Base-by-base conservation (phyloP, 768 basidiomycete species). In the Myochromella boudieri region DNA sequence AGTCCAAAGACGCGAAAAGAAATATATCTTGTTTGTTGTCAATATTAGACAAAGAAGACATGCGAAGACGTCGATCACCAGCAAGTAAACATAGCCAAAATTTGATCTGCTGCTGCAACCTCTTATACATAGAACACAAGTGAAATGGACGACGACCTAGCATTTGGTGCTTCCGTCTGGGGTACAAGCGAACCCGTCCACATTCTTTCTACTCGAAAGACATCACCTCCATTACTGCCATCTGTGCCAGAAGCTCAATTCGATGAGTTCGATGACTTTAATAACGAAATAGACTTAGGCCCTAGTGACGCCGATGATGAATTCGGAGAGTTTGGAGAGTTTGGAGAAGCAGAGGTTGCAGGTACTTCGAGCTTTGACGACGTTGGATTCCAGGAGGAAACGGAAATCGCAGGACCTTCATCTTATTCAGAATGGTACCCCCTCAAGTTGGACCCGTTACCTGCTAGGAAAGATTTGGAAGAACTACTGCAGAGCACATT, bases 251-350 rank as follows among this genome's bases (percentile, higher is more conserved):
- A 60, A 24, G 54, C 68, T 39, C 64, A 67, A 18, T 55, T 57
- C 49, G 59, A 64, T 39, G 64, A 65, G 28, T 70, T 77, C 55
- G 78, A 84, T 46, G 80, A 82, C 44, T 82, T 83, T 57, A 77
- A 84, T 48, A 81, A 81, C 46, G 59, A 72, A 37, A 60, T 60
- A 52, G 78, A 78, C 26, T 66, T 66, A 2, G 69, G 72, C 22
- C 57, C 75, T 12, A 71, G 66, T n/a, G 67, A 55, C 1, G 76
- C 70, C 11, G 85, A 87, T 37, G 91, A 91, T 55, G 88, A 91
- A 48, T 91, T 91, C 65, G 88, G 83, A 40, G 90, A 92, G 55
- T 92, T 92, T 65, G 90, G 85, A 14, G 92, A 93, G 59, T 92
- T 92, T 64, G 89, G 82, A 56, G 88, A 88, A 52, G 81, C 76